Evolutionary conservation across 176 grass and related monocot genomes (phyloP).

Genomic region (Aegilops longissima): DNA sequence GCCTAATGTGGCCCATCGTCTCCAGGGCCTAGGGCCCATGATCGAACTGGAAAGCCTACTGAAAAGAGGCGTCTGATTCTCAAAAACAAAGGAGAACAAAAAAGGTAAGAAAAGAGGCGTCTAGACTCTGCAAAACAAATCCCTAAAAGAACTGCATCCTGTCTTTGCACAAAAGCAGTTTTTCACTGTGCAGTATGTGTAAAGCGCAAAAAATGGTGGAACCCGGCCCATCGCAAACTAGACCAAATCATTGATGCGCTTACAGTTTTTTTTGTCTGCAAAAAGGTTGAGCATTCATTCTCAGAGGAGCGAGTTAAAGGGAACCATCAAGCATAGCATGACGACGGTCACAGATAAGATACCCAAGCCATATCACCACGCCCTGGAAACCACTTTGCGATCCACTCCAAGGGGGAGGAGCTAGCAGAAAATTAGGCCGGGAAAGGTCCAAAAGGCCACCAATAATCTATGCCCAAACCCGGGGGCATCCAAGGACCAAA

Average conservation of each 20-base stretch:
- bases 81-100: no score
- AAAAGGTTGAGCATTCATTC: neutral
- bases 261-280: neutral
- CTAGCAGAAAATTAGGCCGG: neutral
- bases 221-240: neutral
- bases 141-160: neutral
- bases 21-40: neutral
- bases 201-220: neutral
- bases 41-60: neutral
- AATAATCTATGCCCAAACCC: neutral
- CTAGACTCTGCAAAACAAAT: neutral
- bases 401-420: neutral
- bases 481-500: neutral
- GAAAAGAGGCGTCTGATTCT: neutral
- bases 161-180: neutral
- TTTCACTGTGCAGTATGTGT: neutral
- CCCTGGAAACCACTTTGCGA: neutral
- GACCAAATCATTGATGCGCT: constrained; percentile 5
- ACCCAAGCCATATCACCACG: neutral
- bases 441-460: constrained; percentile 11
- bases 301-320: neutral
- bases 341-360: constrained; percentile 15
- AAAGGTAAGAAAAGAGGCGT: no score
- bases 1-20: neutral
- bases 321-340: neutral